Evolutionary conservation across 495 filamentous ascomycete species (phyloP), one percentile per base, ranked within the genome.

Genomic region (Penicillium pancosmium): DNA sequence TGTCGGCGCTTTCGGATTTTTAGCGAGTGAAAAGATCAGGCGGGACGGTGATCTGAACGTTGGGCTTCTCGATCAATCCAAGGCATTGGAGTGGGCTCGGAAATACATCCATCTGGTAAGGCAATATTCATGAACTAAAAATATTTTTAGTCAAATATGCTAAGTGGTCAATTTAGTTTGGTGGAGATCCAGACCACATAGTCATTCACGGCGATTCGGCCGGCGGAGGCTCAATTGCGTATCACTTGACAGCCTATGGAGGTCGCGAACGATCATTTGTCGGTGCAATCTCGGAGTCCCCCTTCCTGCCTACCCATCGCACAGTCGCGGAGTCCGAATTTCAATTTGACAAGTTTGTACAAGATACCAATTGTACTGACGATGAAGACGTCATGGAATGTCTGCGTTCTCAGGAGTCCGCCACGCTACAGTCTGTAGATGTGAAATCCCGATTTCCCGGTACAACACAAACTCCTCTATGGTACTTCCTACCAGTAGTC

Each of bases 161-260:
- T 38, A 21, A 21, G 3, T 11, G 12, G 16, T n/a, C 16, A 9
- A n/a, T 0, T 16, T n/a, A 46, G 41, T 91, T 92, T 59, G 89
- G 89, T 21, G 88, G 89, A 18, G 81, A 91, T 57, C 86, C 87
- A 1, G 59, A 78, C 16, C 87, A 87, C 56, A 83, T 91, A n/a
- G 83, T 87, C 6, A 85, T 91, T 41, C 82, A 86, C 57, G 86
- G 89, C 33, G 84, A 80, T 3, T 88, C 84, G 8, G 87, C 88
- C 1, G 89, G 89, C 7, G 88, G 81, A 2, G 87, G 78, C 1
- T 85, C 84, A 0, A 82, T 91, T 1, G 79, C 81, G 4, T 71
- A 88, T 56, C 88, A 91, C 47, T 71, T 91, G 9, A 72, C 85
- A 0, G 86, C 88, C 0, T 86, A 88, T 34, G 73, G 70, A 12